phyloP scores from a whole-genome alignment of 371 early-diverging fungal genomes.

The Entomophthora muscae region DNA sequence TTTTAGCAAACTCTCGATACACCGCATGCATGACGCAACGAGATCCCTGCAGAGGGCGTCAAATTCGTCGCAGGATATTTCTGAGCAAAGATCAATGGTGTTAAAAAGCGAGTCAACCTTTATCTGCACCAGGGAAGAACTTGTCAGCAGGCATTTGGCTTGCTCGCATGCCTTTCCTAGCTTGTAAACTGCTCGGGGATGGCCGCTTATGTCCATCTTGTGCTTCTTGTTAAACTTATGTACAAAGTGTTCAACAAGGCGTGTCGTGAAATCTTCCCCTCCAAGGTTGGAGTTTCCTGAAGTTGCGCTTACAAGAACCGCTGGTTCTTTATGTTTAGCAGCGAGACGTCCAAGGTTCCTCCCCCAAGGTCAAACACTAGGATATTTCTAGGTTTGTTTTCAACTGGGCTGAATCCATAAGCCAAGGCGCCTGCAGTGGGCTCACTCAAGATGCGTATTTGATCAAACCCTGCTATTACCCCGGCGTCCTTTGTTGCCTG shows the following conservation, averaged over 20 bases:
- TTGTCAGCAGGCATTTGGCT: constrained; percentile 79
- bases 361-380: constrained; percentile 92
- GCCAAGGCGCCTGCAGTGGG: constrained; percentile 92
- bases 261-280: too few relatives aligned
- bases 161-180: constrained; percentile 77
- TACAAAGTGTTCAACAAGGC: constrained; percentile 64
- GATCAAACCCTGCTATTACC: constrained; percentile 53
- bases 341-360: constrained; percentile 89
- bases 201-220: constrained; percentile 45
- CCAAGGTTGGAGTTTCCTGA: constrained; percentile 88
- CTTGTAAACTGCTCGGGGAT: constrained; percentile 63
- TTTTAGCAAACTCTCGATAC: constrained; percentile 92
- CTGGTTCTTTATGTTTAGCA: constrained; percentile 71
- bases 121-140: constrained; percentile 70
- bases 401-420: constrained; percentile 58
- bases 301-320: constrained; percentile 71
- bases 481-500: constrained; percentile 72
- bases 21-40: constrained; percentile 86
- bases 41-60: constrained; percentile 80
- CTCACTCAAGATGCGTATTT: constrained; percentile 75
- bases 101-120: constrained; percentile 91
- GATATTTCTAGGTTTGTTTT: constrained; percentile 46
- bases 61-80: constrained; percentile 87
- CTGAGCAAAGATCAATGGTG: constrained; percentile 94
- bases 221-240: constrained; percentile 55